Percentiles rank a stretch among this genome's conserved stretches.
Conservation (phyloP, 164 flowering plant species). For the Stephania japonica region DNA sequence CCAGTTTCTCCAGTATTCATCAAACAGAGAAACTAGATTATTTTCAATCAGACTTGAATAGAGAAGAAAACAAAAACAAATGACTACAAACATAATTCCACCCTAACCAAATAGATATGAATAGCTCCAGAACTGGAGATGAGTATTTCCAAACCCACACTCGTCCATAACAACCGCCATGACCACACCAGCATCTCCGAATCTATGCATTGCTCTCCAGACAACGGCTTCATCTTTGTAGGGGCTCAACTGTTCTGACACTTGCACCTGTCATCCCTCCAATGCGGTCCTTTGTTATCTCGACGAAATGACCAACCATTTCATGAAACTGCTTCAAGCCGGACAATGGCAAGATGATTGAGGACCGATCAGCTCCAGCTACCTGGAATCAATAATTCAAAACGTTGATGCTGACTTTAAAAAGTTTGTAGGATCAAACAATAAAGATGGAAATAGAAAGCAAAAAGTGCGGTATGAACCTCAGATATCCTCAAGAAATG, state of each 20-base stretch:
- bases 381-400: conserved; percentile 48
- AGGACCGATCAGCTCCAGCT: conserved; percentile 90
- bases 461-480: conserved; percentile 29
- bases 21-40: conserved; percentile 19
- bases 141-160: conserved; percentile 3
- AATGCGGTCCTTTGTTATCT: conserved; percentile 76
- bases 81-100: conserved; percentile 12
- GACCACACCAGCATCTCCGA: background rate
- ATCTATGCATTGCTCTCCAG: background rate
- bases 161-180: background rate
- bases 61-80: background rate
- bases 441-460: background rate
- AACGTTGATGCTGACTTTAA: background rate
- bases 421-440: background rate
- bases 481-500: conserved; percentile 89
- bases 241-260: conserved; percentile 78
- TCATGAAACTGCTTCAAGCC: conserved; percentile 88
- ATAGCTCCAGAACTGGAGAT: conserved; percentile 6
- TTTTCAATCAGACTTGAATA: conserved; percentile 17
- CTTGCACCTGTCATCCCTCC: conserved; percentile 83
- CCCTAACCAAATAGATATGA: conserved; percentile 14
- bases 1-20: conserved; percentile 19
- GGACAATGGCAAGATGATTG: conserved; percentile 89
- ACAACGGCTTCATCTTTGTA: conserved; percentile 54
- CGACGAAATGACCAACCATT: conserved; percentile 91